Evolutionary conservation across 2,329 filamentous ascomycete species (phyloP), one percentile per base, ranked within the genome.

Genomic region (Colletotrichum sp.): DNA sequence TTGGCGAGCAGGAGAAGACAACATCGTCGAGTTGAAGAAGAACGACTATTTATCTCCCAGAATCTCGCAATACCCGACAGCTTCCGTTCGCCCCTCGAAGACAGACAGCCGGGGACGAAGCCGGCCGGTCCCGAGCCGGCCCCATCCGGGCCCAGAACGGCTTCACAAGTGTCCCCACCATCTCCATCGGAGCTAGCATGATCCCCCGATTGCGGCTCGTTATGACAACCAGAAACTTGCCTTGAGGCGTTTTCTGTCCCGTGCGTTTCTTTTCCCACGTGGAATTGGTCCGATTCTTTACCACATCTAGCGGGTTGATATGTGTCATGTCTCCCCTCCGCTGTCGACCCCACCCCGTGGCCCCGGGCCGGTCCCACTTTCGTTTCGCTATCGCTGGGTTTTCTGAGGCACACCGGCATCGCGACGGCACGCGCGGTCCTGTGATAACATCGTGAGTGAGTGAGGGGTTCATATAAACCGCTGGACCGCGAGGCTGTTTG

Each of bases 61-160:
- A 27, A 32, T 36, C 55, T 18, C 8, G 16, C 27, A 25, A 52
- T 36, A 34, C 43, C 61, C 34, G 27, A n/a, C 12, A 64, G 61
- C 69, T 69, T 74, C 58, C 28, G 64, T 74, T 66, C 48, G 34
- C 34, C 65, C 56, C 48, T 74, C 64, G 15, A 22, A 15, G 2
- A 52, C 27, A 64, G 43, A 22, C 60, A 60, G 67, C 70, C 74
- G 74, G 70, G 28, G 64, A 74, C 34, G 56, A 73, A 52, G 64
- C 74, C 74, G 74, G 70, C 74, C 74, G 74, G 70, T 48, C 65
- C 28, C 56, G 70, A 69, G 69, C 74, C 69, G 74, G 70, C 73
- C 70, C 64, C 70, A 75, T 60, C 70, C 74, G 70, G 70, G 70
- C 64, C 73, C 70, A 73, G 70, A 30, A 52, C 43, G 43, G 30